phyloP scores from a whole-genome alignment of 106 monocot species.

The Amphibolis antarctica region DNA sequence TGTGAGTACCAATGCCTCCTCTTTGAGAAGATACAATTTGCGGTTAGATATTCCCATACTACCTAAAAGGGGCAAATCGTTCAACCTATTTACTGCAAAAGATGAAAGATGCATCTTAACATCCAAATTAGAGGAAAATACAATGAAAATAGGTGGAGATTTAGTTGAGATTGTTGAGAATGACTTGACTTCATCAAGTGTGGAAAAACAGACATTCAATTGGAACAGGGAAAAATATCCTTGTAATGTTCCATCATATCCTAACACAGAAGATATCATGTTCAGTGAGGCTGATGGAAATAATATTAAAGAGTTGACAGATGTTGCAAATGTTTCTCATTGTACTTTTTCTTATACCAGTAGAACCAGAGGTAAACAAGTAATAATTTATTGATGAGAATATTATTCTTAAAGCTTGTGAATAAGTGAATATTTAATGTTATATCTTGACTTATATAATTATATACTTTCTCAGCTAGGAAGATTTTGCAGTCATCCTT shows the following conservation, averaged over 20 bases:
- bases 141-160: background rate
- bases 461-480: background rate
- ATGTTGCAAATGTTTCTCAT: background rate
- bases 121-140: background rate
- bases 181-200: background rate
- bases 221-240: background rate
- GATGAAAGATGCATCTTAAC: background rate
- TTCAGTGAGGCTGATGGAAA: background rate
- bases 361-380: background rate
- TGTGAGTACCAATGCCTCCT: background rate
- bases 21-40: background rate
- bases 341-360: background rate
- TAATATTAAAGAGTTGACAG: background rate
- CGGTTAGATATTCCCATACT: conserved; percentile 16
- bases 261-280: background rate
- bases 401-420: background rate
- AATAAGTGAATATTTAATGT: background rate
- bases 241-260: background rate
- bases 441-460: background rate
- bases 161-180: background rate
- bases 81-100: background rate
- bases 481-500: conserved; percentile 13
- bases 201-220: conserved; percentile 1
- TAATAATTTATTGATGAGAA: background rate
- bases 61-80: background rate